Conservation (phyloP, 2,329 filamentous ascomycete species). For the Rhinocladiella mackenziei region DNA sequence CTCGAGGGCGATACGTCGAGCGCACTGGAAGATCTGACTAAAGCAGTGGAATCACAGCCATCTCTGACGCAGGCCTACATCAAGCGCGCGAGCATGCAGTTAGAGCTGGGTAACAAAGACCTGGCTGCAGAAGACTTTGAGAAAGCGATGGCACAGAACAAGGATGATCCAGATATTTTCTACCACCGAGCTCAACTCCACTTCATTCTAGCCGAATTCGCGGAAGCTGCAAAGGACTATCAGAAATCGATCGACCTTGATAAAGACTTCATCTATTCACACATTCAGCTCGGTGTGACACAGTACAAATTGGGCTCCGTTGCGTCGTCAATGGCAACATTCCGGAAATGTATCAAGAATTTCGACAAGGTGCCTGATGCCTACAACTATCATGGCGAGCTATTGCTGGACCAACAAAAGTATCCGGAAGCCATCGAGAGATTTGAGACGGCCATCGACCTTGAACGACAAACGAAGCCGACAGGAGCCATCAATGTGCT, state of each 20-base stretch:
- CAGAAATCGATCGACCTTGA: slow-evolving; percentile 98
- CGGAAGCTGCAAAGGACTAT: slow-evolving; percentile 94
- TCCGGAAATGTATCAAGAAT: slow-evolving; percentile 96
- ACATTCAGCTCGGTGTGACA: slow-evolving; percentile 97
- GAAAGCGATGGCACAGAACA: slow-evolving; percentile 76
- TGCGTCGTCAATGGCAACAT: slow-evolving; percentile 96
- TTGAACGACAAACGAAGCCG: slow-evolving; percentile 92
- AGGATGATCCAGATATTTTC: slow-evolving; percentile 91
- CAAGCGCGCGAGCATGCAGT: slow-evolving; percentile 96
- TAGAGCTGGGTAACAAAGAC: slow-evolving; percentile 86
- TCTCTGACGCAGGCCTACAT: slow-evolving; percentile 93
- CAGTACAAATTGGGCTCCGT: slow-evolving; percentile 99
- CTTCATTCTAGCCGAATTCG: slow-evolving; percentile 93
- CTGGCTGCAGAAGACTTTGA: slow-evolving; percentile 84
- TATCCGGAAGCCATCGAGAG: slow-evolving; percentile 94
- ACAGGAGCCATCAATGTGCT: slow-evolving; percentile 89
- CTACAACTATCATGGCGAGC: slow-evolving; percentile 99
- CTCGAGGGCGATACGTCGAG: slow-evolving; percentile 80
- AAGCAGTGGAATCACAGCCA: slow-evolving; percentile 86
- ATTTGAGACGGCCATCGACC: slow-evolving; percentile 96
- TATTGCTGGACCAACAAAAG: slow-evolving; percentile 93
- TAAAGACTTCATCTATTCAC: slow-evolving; percentile 94
- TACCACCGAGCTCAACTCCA: slow-evolving; percentile 98
- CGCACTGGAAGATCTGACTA: slow-evolving; percentile 80
- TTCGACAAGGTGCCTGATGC: slow-evolving; percentile 95